Evolutionary conservation across 129 eudicot genomes (phyloP), one percentile per base, ranked within the genome.

Genomic region (Lonicera japonica): DNA sequence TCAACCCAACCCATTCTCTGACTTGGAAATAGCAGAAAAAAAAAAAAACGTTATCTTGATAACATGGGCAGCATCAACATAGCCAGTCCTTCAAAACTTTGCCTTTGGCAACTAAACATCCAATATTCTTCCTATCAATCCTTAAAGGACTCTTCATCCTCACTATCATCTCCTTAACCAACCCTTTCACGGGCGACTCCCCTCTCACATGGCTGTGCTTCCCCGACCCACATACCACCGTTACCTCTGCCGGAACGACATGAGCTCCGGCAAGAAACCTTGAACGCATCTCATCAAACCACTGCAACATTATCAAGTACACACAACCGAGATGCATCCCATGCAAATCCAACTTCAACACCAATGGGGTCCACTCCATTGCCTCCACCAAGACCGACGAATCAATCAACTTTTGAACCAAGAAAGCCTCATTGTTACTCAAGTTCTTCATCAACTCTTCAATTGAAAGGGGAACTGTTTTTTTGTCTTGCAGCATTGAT

Each of bases 341-440:
- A 58, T 90, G 97, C 79, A 90, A 75, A 77, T 90, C 95, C 78
- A 90, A 73, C 85, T 82, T 90, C 83, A 80, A 48, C 61, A 81
- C 90, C 3, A 61, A 45, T 22, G 78, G 54, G 29, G 60, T 64
- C 82, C 87, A 77, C 74, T 71, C 83, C 80, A 87, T 79, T 14
- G 78, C 70, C 70, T 73, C 74, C 0, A 57, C 72, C 58, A 90
- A 60, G 59, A 82, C 83, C 0, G 74, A 71, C 15, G 97, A 74
- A 29, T 54, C 80, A 64, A 70, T 36, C 82, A 90, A 71, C 61
- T 83, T 83, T 46, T 40, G 65, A 19, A 86, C 78, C 80, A 84
- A 58, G 38, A 22, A 47, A 34, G 74, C 70, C 61, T 87, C 97
- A 20, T 75, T 73, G 23, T 53, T 72, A 17, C 25, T 34, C 59